phyloP scores from a whole-genome alignment of 78 protist species.

The Dictyostelium intermedium region DNA sequence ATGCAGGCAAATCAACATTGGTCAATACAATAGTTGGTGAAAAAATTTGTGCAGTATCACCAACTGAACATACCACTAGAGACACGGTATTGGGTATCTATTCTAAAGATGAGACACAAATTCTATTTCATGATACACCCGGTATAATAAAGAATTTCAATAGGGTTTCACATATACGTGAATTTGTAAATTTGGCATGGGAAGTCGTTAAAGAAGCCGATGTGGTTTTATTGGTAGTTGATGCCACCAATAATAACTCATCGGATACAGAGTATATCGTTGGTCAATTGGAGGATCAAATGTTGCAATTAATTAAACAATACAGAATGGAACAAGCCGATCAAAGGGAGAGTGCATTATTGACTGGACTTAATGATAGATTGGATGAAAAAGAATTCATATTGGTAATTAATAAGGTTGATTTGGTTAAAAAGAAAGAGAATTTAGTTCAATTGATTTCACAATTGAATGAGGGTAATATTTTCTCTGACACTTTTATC shows the following conservation, averaged over 20 bases:
- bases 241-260: constrained; percentile 14
- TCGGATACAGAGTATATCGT: constrained; percentile 17
- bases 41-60: constrained; percentile 69
- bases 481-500: constrained; percentile 55
- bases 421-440: constrained; percentile 20
- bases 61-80: constrained; percentile 72
- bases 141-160: constrained; percentile 73
- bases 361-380: no score
- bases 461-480: constrained; percentile 32
- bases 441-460: constrained; percentile 14
- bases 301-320: constrained; percentile 23
- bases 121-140: constrained; percentile 80
- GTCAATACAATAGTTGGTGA: constrained; percentile 71
- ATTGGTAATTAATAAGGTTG: constrained; percentile 73
- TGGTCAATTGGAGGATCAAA: background rate
- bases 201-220: constrained; percentile 54
- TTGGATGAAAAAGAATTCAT: constrained; percentile 27
- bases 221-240: constrained; percentile 51
- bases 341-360: background rate
- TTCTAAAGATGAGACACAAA: constrained; percentile 53
- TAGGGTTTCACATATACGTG: constrained; percentile 14
- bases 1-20: constrained; percentile 85
- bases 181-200: constrained; percentile 65
- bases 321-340: background rate
- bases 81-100: constrained; percentile 63